Conservation (phyloP, 208 protist genomes). For the Trichomonas gallinae region DNA sequence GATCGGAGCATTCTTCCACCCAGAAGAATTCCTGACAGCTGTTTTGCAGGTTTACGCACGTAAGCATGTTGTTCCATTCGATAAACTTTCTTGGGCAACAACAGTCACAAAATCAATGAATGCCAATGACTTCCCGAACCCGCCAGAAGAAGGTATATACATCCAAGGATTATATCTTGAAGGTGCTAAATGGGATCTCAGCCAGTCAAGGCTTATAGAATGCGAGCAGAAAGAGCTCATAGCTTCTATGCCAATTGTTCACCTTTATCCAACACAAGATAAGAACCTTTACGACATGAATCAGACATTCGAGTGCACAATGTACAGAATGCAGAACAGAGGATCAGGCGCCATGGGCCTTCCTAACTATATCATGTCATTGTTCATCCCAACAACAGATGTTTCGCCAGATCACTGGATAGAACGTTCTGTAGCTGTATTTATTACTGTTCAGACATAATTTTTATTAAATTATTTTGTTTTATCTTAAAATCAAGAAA, state of each 20-base stretch:
- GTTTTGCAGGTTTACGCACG: conserved; percentile 92
- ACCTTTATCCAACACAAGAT: conserved; percentile 75
- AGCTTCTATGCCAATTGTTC: conserved; percentile 80
- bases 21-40: conserved; percentile 92
- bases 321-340: conserved; percentile 14
- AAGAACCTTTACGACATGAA: not conserved
- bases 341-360: not conserved
- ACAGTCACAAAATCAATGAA: not conserved
- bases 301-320: not conserved
- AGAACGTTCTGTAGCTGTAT: not conserved
- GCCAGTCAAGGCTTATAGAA: conserved; percentile 68
- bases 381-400: not conserved
- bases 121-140: conserved; percentile 51
- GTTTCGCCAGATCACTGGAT: not conserved
- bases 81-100: conserved; percentile 42
- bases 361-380: not conserved
- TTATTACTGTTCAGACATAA: not conserved
- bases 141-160: conserved; percentile 71
- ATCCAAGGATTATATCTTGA: conserved; percentile 85
- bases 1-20: conserved; percentile 83
- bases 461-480: not conserved
- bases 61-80: conserved; percentile 80
- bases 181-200: conserved; percentile 72
- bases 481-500: not conserved
- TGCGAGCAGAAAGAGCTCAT: conserved; percentile 83